These are phyloP conservation scores for Acanthamoeba rhysodes DNA, from an alignment of 208 protist genomes.

Conservation along the genomic window DNA sequence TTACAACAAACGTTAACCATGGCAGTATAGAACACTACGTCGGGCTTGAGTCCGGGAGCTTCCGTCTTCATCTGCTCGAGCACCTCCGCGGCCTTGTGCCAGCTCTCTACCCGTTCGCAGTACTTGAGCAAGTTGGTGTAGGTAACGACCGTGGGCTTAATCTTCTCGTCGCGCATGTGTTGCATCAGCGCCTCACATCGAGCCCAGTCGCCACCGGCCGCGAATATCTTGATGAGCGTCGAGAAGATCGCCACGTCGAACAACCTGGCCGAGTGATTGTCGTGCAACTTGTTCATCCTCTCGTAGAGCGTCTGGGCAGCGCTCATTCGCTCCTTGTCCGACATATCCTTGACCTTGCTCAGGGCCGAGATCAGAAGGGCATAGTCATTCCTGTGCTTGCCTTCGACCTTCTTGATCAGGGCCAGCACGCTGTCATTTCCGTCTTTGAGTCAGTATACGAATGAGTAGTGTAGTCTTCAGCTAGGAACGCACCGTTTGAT, in stretches of 20 bases:
- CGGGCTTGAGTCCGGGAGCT: background rate
- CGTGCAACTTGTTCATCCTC: background rate
- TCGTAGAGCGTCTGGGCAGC: background rate
- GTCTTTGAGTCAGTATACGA: background rate
- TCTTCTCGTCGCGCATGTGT: constrained; percentile 5
- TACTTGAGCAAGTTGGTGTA: constrained; percentile 63
- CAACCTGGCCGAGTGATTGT: background rate
- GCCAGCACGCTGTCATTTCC: background rate
- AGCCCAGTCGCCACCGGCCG: constrained; percentile 4
- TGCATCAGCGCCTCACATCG: background rate
- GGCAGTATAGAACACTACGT: constrained; percentile 22
- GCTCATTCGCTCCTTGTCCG: background rate
- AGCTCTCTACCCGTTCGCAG: constrained; percentile 42
- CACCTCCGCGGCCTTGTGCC: background rate
- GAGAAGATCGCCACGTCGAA: constrained; percentile 55
- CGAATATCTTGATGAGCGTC: constrained; percentile 29
- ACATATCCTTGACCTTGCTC: background rate
- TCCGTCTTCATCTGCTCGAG: background rate
- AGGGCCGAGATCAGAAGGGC: background rate
- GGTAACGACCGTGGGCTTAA: constrained; percentile 43
- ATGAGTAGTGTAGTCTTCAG: background rate
- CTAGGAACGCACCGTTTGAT: background rate
- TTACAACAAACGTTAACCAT: constrained; percentile 20
- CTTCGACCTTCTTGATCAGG: constrained; percentile 41
- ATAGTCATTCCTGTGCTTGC: constrained; percentile 6